These are phyloP conservation scores for Gentiana dahurica DNA, from an alignment of 257 asterid species.

Conservation along the genomic window DNA sequence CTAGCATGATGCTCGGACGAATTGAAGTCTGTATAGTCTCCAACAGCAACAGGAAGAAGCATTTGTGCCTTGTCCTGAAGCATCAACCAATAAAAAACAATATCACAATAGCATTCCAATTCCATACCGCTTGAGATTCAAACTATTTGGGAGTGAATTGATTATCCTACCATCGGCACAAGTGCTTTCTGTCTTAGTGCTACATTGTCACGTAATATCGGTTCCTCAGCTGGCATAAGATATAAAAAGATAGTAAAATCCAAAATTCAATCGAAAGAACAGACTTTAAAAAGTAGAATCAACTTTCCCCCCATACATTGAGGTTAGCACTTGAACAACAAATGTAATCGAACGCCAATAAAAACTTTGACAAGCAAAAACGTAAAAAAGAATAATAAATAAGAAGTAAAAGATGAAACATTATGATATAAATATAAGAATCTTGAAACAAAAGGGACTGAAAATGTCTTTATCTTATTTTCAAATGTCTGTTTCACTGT, in stretches of 20 bases:
- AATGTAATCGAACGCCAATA: no score
- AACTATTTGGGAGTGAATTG: neutral
- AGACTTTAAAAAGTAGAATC: no score
- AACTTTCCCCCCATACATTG: neutral
- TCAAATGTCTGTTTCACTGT: no score
- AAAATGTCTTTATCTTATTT: no score
- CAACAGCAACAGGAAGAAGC: constrained; percentile 82
- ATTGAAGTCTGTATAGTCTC: constrained; percentile 94
- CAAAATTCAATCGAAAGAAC: neutral
- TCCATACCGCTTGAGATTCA: neutral
- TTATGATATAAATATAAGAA: no score
- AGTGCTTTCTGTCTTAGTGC: constrained; percentile 57
- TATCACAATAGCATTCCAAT: neutral
- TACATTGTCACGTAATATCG: constrained; percentile 63
- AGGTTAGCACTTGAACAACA: neutral
- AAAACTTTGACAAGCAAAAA: no score
- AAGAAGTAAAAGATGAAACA: no score
- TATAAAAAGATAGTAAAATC: constrained; percentile 3
- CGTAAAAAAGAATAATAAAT: no score
- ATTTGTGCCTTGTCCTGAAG: constrained; percentile 63
- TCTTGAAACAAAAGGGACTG: no score
- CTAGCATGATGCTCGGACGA: constrained; percentile 82
- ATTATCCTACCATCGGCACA: constrained; percentile 52
- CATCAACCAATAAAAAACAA: constrained; percentile 15
- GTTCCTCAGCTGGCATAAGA: constrained; percentile 54